Base-by-base conservation (phyloP, 2,329 filamentous ascomycete genomes). In the Fragosphaeria purpurea region DNA sequence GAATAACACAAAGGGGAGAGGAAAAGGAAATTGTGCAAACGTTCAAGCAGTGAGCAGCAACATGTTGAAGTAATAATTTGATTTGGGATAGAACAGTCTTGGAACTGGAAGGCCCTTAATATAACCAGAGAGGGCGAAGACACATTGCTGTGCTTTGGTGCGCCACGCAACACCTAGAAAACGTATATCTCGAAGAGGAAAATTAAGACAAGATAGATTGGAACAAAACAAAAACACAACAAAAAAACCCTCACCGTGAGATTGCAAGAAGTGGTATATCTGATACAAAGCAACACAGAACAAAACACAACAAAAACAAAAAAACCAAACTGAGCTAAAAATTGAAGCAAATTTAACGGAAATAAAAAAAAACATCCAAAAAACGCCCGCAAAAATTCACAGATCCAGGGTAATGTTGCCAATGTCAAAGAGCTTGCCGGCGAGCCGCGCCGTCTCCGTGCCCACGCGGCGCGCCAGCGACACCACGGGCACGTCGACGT, bases 401-500 rank as follows among this genome's bases (percentile, higher is more conserved):
- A 57, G 35, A 44, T 57, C 54, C 46, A 54, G 55, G n/a, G 53
- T 57, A 9, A 56, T 53, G 43, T 56, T 58, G 41, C 54, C 54
- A 39, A 56, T 55, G 43, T 56, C 54, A 50, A 57, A 56, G 12
- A 58, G 35, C 7, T 57, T 51, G 46, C 47, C 46, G 32, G 49
- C 57, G 7, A 56, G 37, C 31, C 53, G 53, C 5, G 48, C 50
- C 0, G 54, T 33, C 46, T 55, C 47, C 38, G 47, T 48, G 35
- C 45, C 51, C n/a, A 53, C 46, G 22, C 52, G 50, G 7, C 53
- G 53, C 6, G 49, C 70, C 63, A 75, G 67, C 13, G 70, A 67
- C 50, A 80, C 70, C 31, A 82, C 62, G 1, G 81, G 81, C 49
- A 83, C 73, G 49, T 78, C 69, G 7, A 78, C 75, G 61, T 83